Base-by-base conservation (phyloP, 768 basidiomycete species). In the Russula sp. region DNA sequence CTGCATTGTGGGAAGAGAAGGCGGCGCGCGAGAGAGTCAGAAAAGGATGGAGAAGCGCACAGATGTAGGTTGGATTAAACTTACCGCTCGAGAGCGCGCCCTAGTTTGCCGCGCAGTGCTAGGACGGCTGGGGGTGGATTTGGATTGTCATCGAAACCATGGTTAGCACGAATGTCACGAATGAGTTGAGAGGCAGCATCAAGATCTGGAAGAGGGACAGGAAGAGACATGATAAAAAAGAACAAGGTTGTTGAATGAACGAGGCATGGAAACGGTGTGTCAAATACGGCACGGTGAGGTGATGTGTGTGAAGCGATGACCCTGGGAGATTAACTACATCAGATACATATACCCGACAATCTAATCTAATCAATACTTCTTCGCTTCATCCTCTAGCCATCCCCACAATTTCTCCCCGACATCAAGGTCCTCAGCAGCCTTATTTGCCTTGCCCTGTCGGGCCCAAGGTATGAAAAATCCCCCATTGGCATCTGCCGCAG, bases 401-500 rank as follows among this genome's bases (percentile, higher is more conserved):
- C 50, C 55, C 72, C 73, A 76, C 20, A 75, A 53, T 64, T 57
- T 71, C 55, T 66, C 64, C 9, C 70, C 74, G 3, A 69, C 16
- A 39, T 68, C 67, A 6, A 65, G 69, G 47, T 74, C 70, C n/a
- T 67, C 59, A 7, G 66, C 60, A 1, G 52, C 63, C 42, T 57
- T 55, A 34, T 62, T 65, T 3, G 70, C 31, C 13, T 57, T 39
- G 2, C 72, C 71, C 0, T 64, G 48, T 0, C 70, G 63, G 6
- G 72, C 73, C 69, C 70, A 75, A 1, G 74, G 74, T 20, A 73
- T 66, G 20, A 73, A 63, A 51, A 71, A 72, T 61, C 73, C 32
- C 3, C 83, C 82, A 55, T 78, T 76, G 1, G 75, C 64, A 4
- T 69, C 70, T 3, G 61, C 73, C 7, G 71, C 75, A 54, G 79